phyloP scores from a whole-genome alignment of 352 stramenopile species.

The Phytophthora cactorum region DNA sequence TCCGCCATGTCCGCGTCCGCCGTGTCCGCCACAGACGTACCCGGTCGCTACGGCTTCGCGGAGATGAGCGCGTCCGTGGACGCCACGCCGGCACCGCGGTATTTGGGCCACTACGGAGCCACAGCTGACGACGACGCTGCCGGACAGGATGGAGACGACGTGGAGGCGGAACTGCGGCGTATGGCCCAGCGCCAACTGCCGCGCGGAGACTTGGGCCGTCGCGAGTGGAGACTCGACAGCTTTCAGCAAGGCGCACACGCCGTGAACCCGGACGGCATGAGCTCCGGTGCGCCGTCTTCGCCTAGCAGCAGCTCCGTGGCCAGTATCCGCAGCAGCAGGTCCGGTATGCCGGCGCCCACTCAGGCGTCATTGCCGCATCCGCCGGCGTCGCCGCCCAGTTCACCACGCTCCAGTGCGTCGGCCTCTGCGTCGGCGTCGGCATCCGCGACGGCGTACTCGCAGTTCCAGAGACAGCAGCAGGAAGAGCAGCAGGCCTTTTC shows the following conservation, averaged over 20 bases:
- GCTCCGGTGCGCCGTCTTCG: constrained; percentile 49
- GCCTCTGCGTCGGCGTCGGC: constrained; percentile 40
- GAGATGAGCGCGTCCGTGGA: constrained; percentile 87
- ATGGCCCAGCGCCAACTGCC: constrained; percentile 83
- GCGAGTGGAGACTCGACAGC: constrained; percentile 78
- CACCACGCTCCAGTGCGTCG: constrained; percentile 63
- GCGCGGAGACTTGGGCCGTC: constrained; percentile 75
- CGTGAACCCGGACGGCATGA: constrained; percentile 7
- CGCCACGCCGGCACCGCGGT: constrained; percentile 76
- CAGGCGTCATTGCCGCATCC: constrained; percentile 54
- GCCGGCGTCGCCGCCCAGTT: constrained; percentile 68
- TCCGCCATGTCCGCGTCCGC: constrained; percentile 80
- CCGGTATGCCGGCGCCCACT: constrained; percentile 8
- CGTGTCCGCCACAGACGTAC: constrained; percentile 81
- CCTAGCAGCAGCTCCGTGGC: constrained; percentile 47
- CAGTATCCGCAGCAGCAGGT: constrained; percentile 38
- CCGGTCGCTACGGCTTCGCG: constrained; percentile 62
- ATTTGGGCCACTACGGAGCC: constrained; percentile 61
- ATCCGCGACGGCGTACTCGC: constrained; percentile 35
- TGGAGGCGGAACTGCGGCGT: constrained; percentile 76
- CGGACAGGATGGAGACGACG: constrained; percentile 62
- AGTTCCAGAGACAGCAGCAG: constrained; percentile 42
- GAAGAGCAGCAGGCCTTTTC: constrained; percentile 63
- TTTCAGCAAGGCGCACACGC: constrained; percentile 41
- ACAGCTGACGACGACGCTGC: constrained; percentile 13